Percentiles rank a stretch among this genome's conserved stretches.
Conservation (phyloP, 495 filamentous ascomycete genomes). For the Trichoderma orchidacearum region DNA sequence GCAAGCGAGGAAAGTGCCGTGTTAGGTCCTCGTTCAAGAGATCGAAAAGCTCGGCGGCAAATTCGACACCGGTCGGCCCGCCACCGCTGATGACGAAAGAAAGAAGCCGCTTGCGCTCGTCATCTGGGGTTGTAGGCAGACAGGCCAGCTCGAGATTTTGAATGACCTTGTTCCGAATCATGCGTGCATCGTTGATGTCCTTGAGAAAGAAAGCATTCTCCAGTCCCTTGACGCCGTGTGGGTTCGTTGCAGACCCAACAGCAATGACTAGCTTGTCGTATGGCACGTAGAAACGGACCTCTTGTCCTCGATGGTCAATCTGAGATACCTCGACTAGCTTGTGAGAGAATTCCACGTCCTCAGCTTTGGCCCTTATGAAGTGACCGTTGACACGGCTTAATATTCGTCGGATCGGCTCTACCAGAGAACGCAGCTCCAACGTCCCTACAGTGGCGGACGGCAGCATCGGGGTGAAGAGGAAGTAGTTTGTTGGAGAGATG, state of each 20-base stretch:
- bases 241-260: slow-evolving; percentile 84
- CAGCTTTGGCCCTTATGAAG: slow-evolving; percentile 75
- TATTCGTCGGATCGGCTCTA: slow-evolving; percentile 85
- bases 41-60: slow-evolving; percentile 92
- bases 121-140: slow-evolving; percentile 79
- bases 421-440: slow-evolving; percentile 73
- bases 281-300: slow-evolving; percentile 77
- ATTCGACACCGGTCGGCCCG: slow-evolving; percentile 94
- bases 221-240: slow-evolving; percentile 91
- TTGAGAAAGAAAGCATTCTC: slow-evolving; percentile 94
- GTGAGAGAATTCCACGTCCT: slow-evolving; percentile 79
- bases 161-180: slow-evolving; percentile 81
- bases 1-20: slow-evolving; percentile 68
- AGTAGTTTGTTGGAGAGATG: slow-evolving; percentile 88
- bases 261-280: slow-evolving; percentile 98
- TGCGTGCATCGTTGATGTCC: slow-evolving; percentile 76
- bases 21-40: slow-evolving; percentile 91
- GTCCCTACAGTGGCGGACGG: slow-evolving; percentile 95
- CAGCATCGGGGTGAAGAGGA: slow-evolving; percentile 95
- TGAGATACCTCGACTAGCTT: slow-evolving; percentile 83
- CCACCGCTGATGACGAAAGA: slow-evolving; percentile 94
- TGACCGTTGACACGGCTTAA: slow-evolving; percentile 67
- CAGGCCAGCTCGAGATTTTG: slow-evolving; percentile 89
- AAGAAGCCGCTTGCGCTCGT: slow-evolving; percentile 72
- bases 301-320: slow-evolving; percentile 51